A percentile compares a stretch with the other conserved stretches of the same genome.
Evolutionary conservation across 129 eudicot species (phyloP).

Genomic region (Escallonia rubra): DNA sequence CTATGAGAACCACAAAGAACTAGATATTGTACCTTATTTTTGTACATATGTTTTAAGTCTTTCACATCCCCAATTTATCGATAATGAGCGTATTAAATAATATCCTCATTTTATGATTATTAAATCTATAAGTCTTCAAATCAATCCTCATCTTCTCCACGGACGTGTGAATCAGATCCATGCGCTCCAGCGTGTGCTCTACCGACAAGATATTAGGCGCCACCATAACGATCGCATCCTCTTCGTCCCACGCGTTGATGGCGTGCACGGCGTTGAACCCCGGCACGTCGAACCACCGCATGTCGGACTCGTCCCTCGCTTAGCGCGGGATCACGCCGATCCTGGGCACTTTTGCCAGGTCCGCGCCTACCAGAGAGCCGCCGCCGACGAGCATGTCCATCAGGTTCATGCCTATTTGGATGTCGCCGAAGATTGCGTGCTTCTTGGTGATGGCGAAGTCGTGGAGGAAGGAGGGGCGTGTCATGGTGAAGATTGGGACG

Average conservation of each 20-base stretch:
- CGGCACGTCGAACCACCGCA: constrained; percentile 56
- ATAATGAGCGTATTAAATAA: no score
- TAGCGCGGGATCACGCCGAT: constrained; percentile 46
- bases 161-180: constrained; percentile 48
- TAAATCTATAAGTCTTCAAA: no score
- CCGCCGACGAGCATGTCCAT: constrained; percentile 35
- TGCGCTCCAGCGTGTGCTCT: constrained; percentile 48
- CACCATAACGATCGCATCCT: constrained; percentile 34
- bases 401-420: no score
- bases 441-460: no score
- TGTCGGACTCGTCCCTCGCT: constrained; percentile 45
- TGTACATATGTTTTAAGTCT: no score
- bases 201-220: constrained; percentile 54
- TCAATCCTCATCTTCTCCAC: constrained; percentile 47
- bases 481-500: no score
- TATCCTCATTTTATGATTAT: no score
- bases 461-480: no score
- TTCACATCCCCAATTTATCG: no score
- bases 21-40: no score
- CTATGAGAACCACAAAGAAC: no score
- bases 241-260: constrained; percentile 61
- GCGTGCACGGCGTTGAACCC: constrained; percentile 49
- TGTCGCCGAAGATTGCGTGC: no score
- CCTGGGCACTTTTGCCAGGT: constrained; percentile 35
- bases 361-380: constrained; percentile 36